Base-by-base conservation (phyloP, 495 filamentous ascomycete species). In the Xylaria castorea region DNA sequence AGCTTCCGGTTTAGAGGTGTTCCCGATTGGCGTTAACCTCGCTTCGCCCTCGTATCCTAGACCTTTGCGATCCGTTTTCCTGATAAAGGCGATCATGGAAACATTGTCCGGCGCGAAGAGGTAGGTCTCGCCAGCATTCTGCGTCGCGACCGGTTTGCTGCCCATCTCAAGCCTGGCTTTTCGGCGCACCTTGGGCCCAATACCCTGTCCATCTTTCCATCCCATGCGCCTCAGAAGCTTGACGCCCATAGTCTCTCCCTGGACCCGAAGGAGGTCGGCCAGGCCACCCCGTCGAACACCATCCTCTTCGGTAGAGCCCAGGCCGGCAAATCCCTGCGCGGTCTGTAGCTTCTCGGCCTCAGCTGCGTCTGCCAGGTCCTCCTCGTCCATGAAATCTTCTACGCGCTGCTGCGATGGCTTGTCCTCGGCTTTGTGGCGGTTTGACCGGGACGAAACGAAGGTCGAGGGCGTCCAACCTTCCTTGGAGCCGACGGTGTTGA, bases 321-420 rank as follows among this genome's bases (percentile, higher is more conserved):
- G 85, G 0, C 92, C 93, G 9, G 93, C 86, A 79, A 95, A 98
- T 0, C 85, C 87, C 38, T 89, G 83, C 1, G 88, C 83, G 0
- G 92, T 97, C 75, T 95, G 89, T 40, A 98, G 79, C 60, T 85
- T 87, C 74, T 87, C 87, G 3, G 90, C 86, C 80, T 97, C 95
- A 65, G 91, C 94, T 2, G 91, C 91, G 74, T 97, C 95, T 14
- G 92, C 92, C 14, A 97, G 83, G 81, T 99, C 96, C 81, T 99
- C 97, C 73, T 97, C 97, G 74, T 99, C 96, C 96, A 99, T 99
- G 73, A 94, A 98, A 78, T 99, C 96, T 76, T 98, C 95, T 11
- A 91, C 87, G 40, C 90, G 90, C 79, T 93, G 90, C 75, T 90
- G 84, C 14, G 77, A 42, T 0, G 80, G 22, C 8, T 87, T 85